phyloP scores from a whole-genome alignment of 176 grass and related monocot genomes.

The Urochloa ruziziensis region DNA sequence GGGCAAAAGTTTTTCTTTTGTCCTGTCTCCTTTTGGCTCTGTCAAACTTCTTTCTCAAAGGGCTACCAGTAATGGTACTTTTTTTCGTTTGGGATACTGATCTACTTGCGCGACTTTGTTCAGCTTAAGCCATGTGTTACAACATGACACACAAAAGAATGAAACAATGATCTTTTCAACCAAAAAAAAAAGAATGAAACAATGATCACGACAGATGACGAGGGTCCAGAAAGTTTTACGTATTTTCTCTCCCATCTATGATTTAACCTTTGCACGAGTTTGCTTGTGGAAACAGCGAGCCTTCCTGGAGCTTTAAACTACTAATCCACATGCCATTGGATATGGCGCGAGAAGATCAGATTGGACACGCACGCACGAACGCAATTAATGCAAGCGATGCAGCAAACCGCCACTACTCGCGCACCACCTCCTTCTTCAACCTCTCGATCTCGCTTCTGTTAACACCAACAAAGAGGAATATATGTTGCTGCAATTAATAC shows the following conservation, averaged over 20 bases:
- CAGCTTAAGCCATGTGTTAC: not conserved
- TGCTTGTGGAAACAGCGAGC: not conserved
- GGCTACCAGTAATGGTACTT: not conserved
- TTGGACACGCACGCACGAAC: not conserved
- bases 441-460: not conserved
- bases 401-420: not conserved
- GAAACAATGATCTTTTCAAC: no score
- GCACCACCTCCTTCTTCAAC: not conserved
- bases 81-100: not conserved
- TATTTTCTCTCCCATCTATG: not conserved
- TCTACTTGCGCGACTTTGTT: not conserved
- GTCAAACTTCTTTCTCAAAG: constrained; percentile 11
- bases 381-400: not conserved
- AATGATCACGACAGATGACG: not conserved
- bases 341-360: not conserved
- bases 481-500: not conserved
- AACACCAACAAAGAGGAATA: not conserved
- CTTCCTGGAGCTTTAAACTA: not conserved
- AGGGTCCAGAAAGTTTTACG: not conserved
- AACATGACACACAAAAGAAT: not conserved
- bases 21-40: not conserved
- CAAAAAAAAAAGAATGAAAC: not conserved
- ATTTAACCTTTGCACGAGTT: not conserved
- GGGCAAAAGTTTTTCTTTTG: not conserved
- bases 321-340: not conserved